Conservation (phyloP, 2,329 filamentous ascomycete species). For the Diaporthe sp. region DNA sequence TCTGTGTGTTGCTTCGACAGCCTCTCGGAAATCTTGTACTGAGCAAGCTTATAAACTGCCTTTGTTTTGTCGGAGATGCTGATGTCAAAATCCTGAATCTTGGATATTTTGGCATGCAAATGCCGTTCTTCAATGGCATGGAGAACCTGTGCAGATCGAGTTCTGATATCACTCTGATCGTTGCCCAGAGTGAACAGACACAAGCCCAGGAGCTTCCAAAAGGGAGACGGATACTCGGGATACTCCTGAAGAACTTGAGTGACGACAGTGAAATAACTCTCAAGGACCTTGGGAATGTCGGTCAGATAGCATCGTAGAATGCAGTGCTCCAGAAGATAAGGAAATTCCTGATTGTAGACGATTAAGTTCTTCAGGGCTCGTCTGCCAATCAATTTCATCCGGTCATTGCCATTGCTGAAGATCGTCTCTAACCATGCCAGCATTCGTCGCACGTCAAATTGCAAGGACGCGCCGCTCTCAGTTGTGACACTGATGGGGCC, state of each 20-base stretch:
- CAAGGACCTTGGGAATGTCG: slow-evolving; percentile 83
- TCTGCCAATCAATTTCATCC: slow-evolving; percentile 90
- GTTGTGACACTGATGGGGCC: slow-evolving; percentile 88
- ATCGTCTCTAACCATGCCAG: slow-evolving; percentile 96
- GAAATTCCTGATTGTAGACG: slow-evolving; percentile 87
- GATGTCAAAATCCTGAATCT: slow-evolving; percentile 97
- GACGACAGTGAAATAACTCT: slow-evolving; percentile 95
- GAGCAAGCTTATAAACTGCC: slow-evolving; percentile 95
- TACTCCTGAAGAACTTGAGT: slow-evolving; percentile 88
- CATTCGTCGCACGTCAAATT: slow-evolving; percentile 94
- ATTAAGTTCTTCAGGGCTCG: slow-evolving; percentile 91
- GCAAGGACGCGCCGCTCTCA: slow-evolving; percentile 86
- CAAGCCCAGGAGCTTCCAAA: slow-evolving; percentile 91
- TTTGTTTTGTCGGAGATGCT: slow-evolving; percentile 99
- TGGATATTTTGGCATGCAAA: slow-evolving; percentile 79
- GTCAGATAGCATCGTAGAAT: slow-evolving; percentile 92
- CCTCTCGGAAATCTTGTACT: slow-evolving; percentile 95
- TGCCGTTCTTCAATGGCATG: slow-evolving; percentile 86
- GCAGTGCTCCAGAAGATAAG: slow-evolving; percentile 88
- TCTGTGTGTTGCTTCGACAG: slow-evolving; percentile 90
- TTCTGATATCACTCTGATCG: slow-evolving; percentile 88
- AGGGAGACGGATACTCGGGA: slow-evolving; percentile 84
- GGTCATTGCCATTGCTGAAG: slow-evolving; percentile 91
- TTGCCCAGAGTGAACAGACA: slow-evolving; percentile 94
- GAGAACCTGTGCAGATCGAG: slow-evolving; percentile 86